Evolutionary conservation across 768 basidiomycete species (phyloP), one percentile per base, ranked within the genome.

Genomic region (Sistotremastrum niveocremeum): DNA sequence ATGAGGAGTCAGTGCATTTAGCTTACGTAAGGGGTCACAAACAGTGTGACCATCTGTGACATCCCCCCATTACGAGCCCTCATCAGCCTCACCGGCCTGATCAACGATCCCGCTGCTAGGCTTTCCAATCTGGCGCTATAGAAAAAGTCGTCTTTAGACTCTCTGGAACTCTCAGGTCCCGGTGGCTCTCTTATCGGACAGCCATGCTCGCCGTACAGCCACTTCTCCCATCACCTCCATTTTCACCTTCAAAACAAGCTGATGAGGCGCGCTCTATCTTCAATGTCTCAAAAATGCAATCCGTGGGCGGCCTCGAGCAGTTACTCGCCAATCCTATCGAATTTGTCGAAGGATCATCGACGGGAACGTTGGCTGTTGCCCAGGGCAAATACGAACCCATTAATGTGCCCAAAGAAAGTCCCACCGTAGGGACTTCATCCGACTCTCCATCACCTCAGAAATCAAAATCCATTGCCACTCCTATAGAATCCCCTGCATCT

Each of bases 361-460:
- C 84, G 39, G 84, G 84, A 2, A 65, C 77, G 9, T 64, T 86
- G 34, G 79, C 79, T 39, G 71, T 83, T 4, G 73, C 74, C 29
- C 81, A 83, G 54, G 77, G 78, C 38, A 85, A 80, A 60, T 89
- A 87, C 58, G 76, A 84, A 51, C 81, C 86, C 30, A 85, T 89
- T 59, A 89, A 88, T 52, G 74, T 66, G 39, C 71, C 7, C 29
- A 51, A 63, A 42, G 70, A 71, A 53, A 47, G 33, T 30, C 39
- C 47, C 31, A 54, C 62, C 20, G 20, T 20, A 20, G 20, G 20
- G 20, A 20, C 20, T 20, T 20, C 20, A 20, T 20, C 20, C 20
- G 20, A 20, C 20, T 20, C 20, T 20, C 20, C 20, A 20, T 20
- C 20, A 20, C 20, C 20, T 20, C 20, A 20, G 20, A 20, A 20